A percentile compares a stretch with the other conserved stretches of the same genome.
Evolutionary conservation across 495 filamentous ascomycete species (phyloP).

Genomic region (Xylaria castorea): DNA sequence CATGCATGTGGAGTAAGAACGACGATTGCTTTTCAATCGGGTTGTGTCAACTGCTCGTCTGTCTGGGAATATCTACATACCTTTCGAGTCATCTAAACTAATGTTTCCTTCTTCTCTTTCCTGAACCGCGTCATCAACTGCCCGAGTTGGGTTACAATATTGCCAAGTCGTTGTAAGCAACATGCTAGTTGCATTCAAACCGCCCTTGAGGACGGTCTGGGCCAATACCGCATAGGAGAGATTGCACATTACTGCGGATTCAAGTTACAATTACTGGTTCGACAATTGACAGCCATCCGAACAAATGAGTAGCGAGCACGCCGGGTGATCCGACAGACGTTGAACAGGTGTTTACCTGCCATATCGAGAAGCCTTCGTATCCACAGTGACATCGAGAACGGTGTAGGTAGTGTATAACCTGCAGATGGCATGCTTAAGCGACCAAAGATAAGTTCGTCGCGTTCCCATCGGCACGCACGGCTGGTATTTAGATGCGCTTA

Average conservation of each 20-base stretch:
- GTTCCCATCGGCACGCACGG: slow-evolving; percentile 1
- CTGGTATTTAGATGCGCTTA: background rate
- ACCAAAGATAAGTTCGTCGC: background rate
- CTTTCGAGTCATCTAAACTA: background rate
- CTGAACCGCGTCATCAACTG: background rate
- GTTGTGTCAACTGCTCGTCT: background rate
- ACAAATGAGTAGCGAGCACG: background rate
- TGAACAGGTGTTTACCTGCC: background rate
- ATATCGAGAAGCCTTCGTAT: background rate
- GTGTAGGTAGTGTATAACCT: background rate
- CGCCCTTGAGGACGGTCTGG: background rate
- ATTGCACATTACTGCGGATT: background rate
- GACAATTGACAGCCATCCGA: background rate
- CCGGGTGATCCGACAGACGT: background rate
- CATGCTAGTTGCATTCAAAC: background rate
- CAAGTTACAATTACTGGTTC: slow-evolving; percentile 2
- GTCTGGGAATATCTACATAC: background rate
- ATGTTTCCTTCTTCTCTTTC: background rate
- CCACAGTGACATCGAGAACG: background rate
- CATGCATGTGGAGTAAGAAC: background rate
- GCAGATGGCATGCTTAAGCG: background rate
- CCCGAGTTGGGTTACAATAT: slow-evolving; percentile 12
- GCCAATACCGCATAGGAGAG: background rate
- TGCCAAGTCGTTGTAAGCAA: background rate
- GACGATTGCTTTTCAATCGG: background rate